Evolutionary conservation across 2,329 filamentous ascomycete genomes (phyloP).

Genomic region (Magnaporthiopsis rhizophila): DNA sequence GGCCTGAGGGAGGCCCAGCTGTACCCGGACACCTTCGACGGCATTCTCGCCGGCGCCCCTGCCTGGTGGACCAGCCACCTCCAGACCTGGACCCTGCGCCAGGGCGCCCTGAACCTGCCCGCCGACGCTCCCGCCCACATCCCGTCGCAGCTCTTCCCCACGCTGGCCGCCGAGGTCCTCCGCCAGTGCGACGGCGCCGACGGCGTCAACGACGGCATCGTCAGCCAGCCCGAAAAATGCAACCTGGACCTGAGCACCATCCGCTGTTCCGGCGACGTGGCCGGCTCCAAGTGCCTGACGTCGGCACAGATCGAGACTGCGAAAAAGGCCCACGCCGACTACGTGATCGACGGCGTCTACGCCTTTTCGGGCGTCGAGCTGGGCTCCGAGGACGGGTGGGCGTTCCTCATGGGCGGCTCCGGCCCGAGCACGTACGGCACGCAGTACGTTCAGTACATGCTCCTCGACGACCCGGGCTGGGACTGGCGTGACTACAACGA

Average conservation of each 20-base stretch:
- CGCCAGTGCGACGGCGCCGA: slow-evolving; percentile 32
- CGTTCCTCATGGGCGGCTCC: slow-evolving; percentile 22
- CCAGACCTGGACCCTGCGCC: slow-evolving; percentile 27
- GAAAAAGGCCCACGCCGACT: slow-evolving; percentile 21
- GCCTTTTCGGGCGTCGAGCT: slow-evolving; percentile 36
- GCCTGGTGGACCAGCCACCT: slow-evolving; percentile 34
- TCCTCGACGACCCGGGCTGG: slow-evolving; percentile 31
- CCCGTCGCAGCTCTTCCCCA: slow-evolving; percentile 28
- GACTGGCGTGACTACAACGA: slow-evolving; percentile 24
- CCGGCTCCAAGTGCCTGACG: slow-evolving; percentile 29
- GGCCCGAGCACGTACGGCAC: slow-evolving; percentile 25
- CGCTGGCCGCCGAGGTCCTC: slow-evolving; percentile 29
- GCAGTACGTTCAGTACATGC: slow-evolving; percentile 29
- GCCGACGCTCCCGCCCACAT: slow-evolving; percentile 32
- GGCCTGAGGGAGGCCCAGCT: slow-evolving; percentile 45
- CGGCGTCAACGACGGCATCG: slow-evolving; percentile 32
- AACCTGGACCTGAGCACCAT: slow-evolving; percentile 16
- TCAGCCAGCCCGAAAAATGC: slow-evolving; percentile 20
- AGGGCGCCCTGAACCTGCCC: slow-evolving; percentile 37
- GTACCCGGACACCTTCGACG: slow-evolving; percentile 49
- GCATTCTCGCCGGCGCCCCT: slow-evolving; percentile 43
- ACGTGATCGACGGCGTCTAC: slow-evolving; percentile 21
- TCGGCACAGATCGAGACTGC: slow-evolving; percentile 26
- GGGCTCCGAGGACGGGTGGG: slow-evolving; percentile 34
- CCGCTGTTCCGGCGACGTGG: slow-evolving; percentile 8